Conservation (phyloP, 2,329 filamentous ascomycete species). For the Rutstroemia sydowiana region DNA sequence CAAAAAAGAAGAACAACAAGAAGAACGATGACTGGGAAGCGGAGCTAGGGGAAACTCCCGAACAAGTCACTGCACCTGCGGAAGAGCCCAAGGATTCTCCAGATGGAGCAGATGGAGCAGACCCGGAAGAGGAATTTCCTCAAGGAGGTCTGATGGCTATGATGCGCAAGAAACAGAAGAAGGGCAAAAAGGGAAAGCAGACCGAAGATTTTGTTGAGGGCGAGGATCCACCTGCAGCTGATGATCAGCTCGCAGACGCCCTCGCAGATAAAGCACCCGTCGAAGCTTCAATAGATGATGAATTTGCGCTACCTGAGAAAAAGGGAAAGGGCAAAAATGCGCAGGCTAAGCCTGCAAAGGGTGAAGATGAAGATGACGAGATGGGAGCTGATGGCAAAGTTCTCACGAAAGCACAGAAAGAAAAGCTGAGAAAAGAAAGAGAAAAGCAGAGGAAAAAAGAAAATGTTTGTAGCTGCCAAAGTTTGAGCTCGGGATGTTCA, state of each 20-base stretch:
- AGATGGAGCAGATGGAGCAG: slow-evolving; percentile 43
- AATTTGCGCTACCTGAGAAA: slow-evolving; percentile 69
- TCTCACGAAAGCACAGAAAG: slow-evolving; percentile 97
- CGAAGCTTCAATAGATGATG: slow-evolving; percentile 77
- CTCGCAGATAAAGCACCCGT: slow-evolving; percentile 63
- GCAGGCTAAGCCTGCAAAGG: slow-evolving; percentile 37
- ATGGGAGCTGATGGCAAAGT: slow-evolving; percentile 56
- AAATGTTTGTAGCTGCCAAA: slow-evolving; percentile 52
- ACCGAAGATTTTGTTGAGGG: slow-evolving; percentile 74
- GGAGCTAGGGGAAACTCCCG: slow-evolving; percentile 67
- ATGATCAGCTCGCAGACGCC: slow-evolving; percentile 33
- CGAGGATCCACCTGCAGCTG: slow-evolving; percentile 45
- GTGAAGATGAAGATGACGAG: slow-evolving; percentile 40
- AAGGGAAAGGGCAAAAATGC: slow-evolving; percentile 62
- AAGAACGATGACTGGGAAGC: slow-evolving; percentile 91
- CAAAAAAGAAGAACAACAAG: slow-evolving; percentile 93
- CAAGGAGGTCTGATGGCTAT: slow-evolving; percentile 66
- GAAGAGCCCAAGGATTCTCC: slow-evolving; percentile 39
- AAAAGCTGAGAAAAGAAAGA: slow-evolving; percentile 94
- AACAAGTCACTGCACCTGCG: slow-evolving; percentile 39
- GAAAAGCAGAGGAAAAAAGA: slow-evolving; percentile 99
- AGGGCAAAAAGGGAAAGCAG: slow-evolving; percentile 45
- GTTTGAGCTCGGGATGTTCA: background rate
- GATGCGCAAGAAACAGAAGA: slow-evolving; percentile 77
- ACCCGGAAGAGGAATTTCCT: slow-evolving; percentile 42